Evolutionary conservation across 495 filamentous ascomycete genomes (phyloP).

Genomic region (Pseudomonodictys pantanalensis): DNA sequence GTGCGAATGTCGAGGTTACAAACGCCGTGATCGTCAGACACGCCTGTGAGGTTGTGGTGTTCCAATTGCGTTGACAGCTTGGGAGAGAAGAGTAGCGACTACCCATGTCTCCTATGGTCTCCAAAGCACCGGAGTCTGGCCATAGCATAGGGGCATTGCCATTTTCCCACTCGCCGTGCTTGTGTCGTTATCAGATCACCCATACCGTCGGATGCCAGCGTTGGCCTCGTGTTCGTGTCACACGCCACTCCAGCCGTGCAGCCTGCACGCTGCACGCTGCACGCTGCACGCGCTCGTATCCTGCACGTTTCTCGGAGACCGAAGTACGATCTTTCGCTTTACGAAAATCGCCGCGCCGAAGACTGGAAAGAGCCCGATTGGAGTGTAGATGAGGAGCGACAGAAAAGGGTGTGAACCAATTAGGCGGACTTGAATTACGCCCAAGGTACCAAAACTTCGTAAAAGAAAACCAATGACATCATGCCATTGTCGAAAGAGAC

Average conservation of each 20-base stretch:
- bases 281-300: not conserved
- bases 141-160: too few relatives aligned
- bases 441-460: not conserved
- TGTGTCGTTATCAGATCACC: too few relatives aligned
- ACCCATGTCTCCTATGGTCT: too few relatives aligned
- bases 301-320: slow-evolving; percentile 4
- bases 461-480: not conserved
- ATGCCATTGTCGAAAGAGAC: not conserved
- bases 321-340: not conserved
- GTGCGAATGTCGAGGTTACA: not conserved
- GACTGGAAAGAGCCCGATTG: not conserved
- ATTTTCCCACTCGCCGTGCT: too few relatives aligned
- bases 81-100: too few relatives aligned
- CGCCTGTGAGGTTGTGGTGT: too few relatives aligned
- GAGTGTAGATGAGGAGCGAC: not conserved
- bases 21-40: too few relatives aligned
- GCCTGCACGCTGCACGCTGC: not conserved
- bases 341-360: not conserved
- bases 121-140: too few relatives aligned
- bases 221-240: not conserved
- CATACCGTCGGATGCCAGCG: too few relatives aligned
- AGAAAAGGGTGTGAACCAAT: too few relatives aligned
- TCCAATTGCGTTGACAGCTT: too few relatives aligned
- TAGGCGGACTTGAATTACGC: not conserved
- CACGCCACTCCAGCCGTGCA: not conserved